Conservation (phyloP, 1,139 yeast species). For the Scheffersomyces cryptocercus region DNA sequence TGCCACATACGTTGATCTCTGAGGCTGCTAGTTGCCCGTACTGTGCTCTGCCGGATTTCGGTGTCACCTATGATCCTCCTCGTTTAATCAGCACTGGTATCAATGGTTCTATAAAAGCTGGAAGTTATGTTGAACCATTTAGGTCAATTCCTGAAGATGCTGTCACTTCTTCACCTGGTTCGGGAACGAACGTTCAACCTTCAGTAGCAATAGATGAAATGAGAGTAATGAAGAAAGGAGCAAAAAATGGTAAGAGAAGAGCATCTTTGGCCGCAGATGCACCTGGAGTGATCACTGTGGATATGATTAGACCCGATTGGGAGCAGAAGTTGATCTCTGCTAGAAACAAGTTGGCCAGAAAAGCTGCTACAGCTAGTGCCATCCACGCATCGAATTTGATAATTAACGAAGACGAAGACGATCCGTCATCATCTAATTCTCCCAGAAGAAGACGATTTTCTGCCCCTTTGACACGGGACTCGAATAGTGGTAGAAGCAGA, state of each 20-base stretch:
- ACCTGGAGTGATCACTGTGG: slow-evolving; percentile 72
- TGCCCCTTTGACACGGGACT: slow-evolving; percentile 2
- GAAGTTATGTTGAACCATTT: slow-evolving; percentile 5
- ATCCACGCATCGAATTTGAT: slow-evolving; percentile 79
- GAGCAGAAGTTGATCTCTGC: slow-evolving; percentile 70
- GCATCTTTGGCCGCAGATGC: slow-evolving; percentile 60
- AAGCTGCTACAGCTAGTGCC: slow-evolving; percentile 93
- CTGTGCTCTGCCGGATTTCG: slow-evolving; percentile 87
- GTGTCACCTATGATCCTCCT: slow-evolving; percentile 75
- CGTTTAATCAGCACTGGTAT: slow-evolving; percentile 56
- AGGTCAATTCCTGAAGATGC: slow-evolving; percentile 13
- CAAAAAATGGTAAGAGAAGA: slow-evolving; percentile 22
- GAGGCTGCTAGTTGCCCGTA: slow-evolving; percentile 93
- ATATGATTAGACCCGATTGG: slow-evolving; percentile 92
- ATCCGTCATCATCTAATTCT: slow-evolving; percentile 3
- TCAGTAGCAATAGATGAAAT: neutral
- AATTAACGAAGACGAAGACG: slow-evolving; percentile 28
- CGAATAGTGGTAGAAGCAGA: slow-evolving; percentile 11
- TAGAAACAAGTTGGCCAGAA: slow-evolving; percentile 73
- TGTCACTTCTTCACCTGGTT: slow-evolving; percentile 13
- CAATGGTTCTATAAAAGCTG: slow-evolving; percentile 33
- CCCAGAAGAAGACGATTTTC: slow-evolving; percentile 9
- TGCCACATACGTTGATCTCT: slow-evolving; percentile 69
- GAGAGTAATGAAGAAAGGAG: slow-evolving; percentile 1
- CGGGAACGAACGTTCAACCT: neutral